These are phyloP conservation scores for Erodium maritimum DNA, from an alignment of 345 rosid species.

Conservation along the genomic window DNA sequence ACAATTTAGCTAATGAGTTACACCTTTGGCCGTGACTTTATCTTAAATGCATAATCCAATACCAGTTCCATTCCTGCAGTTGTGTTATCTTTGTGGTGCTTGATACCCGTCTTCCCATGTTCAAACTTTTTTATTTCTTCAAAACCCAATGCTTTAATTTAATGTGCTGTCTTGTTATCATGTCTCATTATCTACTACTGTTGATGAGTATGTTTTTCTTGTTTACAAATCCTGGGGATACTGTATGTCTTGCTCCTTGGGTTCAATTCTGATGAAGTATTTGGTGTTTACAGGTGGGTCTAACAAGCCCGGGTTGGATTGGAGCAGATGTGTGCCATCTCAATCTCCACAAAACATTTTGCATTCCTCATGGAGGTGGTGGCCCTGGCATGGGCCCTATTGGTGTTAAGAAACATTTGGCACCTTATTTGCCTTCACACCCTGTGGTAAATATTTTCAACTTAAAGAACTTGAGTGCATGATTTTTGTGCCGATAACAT, in stretches of 20 bases:
- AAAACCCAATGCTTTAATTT: no score
- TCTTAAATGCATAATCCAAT: background rate
- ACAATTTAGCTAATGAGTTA: background rate
- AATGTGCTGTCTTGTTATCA: no score
- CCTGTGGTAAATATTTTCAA: constrained; percentile 61
- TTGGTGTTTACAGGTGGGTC: constrained; percentile 52
- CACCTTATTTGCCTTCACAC: constrained; percentile 93
- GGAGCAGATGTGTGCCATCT: constrained; percentile 99
- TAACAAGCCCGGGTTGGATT: constrained; percentile 94
- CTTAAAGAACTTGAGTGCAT: background rate
- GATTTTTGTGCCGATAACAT: no score
- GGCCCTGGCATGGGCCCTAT: constrained; percentile 99
- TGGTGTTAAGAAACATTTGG: constrained; percentile 94
- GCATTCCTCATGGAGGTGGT: constrained; percentile 99
- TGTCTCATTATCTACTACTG: no score
- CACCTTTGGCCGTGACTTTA: background rate
- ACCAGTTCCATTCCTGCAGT: background rate
- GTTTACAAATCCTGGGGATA: no score
- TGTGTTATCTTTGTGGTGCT: background rate
- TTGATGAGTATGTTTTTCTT: no score
- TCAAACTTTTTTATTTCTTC: no score
- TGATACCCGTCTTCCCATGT: no score
- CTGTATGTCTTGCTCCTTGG: background rate
- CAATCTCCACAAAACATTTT: constrained; percentile 96
- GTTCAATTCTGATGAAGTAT: background rate